Conservation (phyloP, 495 filamentous ascomycete species). For the Penicillium taxi region DNA sequence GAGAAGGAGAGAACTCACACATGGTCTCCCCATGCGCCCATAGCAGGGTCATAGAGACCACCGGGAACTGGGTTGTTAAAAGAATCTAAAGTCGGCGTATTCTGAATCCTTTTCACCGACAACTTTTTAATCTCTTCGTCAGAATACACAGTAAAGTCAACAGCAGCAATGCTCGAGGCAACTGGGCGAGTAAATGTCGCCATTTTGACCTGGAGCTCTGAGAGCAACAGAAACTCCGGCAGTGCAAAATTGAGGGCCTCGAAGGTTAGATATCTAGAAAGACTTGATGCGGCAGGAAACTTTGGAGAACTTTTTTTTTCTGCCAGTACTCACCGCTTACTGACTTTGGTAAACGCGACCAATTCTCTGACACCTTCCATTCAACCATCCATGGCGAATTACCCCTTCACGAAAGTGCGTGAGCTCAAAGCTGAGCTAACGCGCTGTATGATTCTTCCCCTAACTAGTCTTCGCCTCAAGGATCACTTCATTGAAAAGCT, state of each 20-base stretch:
- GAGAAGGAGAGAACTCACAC: slow-evolving; percentile 48
- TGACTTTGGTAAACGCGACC: slow-evolving; percentile 9
- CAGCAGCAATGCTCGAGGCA: slow-evolving; percentile 71
- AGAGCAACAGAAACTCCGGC: slow-evolving; percentile 36
- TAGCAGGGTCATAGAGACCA: slow-evolving; percentile 85
- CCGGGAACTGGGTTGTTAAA: slow-evolving; percentile 77
- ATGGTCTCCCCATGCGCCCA: slow-evolving; percentile 83
- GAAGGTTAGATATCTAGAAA: slow-evolving; percentile 21
- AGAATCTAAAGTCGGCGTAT: slow-evolving; percentile 81
- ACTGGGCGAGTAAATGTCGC: slow-evolving; percentile 86
- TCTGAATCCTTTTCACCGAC: slow-evolving; percentile 87
- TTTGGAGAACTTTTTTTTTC: slow-evolving; percentile 27
- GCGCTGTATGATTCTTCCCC: too few species aligned
- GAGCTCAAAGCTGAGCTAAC: too few species aligned
- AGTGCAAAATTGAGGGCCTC: slow-evolving; percentile 24
- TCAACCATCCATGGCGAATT: too few species aligned
- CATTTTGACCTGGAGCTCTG: slow-evolving; percentile 40
- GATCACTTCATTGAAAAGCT: too few species aligned
- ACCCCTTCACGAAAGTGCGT: too few species aligned
- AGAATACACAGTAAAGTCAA: slow-evolving; percentile 80
- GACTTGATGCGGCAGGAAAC: slow-evolving; percentile 20
- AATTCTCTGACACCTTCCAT: neutral
- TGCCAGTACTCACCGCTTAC: slow-evolving; percentile 22
- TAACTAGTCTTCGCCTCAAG: too few species aligned
- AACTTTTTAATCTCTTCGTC: slow-evolving; percentile 75